Conservation (phyloP, 371 early-diverging fungal genomes). For the Syncephalastrum contaminatum region DNA sequence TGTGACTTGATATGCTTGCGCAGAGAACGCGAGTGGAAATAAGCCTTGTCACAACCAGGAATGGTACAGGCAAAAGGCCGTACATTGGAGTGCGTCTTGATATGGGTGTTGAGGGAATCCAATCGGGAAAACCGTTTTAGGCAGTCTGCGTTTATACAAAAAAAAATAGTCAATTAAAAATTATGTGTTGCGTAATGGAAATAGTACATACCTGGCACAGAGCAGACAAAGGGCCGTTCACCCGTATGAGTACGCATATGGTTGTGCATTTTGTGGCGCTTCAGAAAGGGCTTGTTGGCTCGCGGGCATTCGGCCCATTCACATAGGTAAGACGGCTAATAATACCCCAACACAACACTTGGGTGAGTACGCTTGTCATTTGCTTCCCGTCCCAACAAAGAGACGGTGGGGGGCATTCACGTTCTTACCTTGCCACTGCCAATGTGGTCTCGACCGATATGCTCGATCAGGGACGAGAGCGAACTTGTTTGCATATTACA, state of each 20-base stretch:
- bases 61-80: conserved; percentile 66
- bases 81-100: conserved; percentile 80
- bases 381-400: no score
- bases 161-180: conserved; percentile 16
- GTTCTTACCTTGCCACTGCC: conserved; percentile 54
- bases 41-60: conserved; percentile 71
- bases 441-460: conserved; percentile 64
- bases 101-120: conserved; percentile 76
- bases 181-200: conserved; percentile 2
- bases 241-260: conserved; percentile 85
- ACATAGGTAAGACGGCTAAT: conserved; percentile 66
- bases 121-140: conserved; percentile 79
- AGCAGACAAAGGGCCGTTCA: conserved; percentile 56
- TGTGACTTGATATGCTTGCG: conserved; percentile 71
- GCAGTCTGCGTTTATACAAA: conserved; percentile 46
- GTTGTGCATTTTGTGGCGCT: conserved; percentile 83
- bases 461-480: conserved; percentile 57
- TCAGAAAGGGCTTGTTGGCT: conserved; percentile 68
- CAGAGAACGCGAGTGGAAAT: conserved; percentile 78
- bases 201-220: conserved; percentile 13
- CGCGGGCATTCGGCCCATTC: conserved; percentile 77
- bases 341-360: background rate
- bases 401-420: background rate
- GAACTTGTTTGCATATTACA: conserved; percentile 48
- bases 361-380: no score